Conservation (phyloP, 2,329 filamentous ascomycete genomes). For the Didymosphaeria variabile region DNA sequence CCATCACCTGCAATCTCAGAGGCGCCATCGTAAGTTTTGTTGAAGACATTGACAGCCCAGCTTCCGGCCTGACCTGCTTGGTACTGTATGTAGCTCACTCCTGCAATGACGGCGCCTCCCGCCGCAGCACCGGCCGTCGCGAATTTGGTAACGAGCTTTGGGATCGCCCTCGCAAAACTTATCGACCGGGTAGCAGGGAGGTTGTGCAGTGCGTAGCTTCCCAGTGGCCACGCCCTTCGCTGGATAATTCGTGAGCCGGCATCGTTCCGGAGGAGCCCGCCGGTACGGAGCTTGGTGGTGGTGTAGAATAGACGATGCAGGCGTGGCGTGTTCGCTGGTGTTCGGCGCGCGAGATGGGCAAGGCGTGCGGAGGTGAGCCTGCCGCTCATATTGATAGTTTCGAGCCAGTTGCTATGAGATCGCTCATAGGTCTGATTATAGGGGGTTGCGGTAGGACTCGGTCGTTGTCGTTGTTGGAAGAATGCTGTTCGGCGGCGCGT, state of each 20-base stretch:
- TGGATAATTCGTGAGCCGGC: constrained; percentile 46
- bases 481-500: constrained; percentile 13
- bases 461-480: constrained; percentile 17
- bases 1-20: constrained; percentile 73
- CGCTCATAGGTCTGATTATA: constrained; percentile 26
- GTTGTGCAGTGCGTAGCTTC: constrained; percentile 84
- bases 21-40: constrained; percentile 75
- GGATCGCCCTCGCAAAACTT: constrained; percentile 75
- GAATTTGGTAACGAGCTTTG: constrained; percentile 91
- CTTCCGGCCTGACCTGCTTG: constrained; percentile 87
- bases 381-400: constrained; percentile 66
- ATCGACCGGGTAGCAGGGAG: constrained; percentile 69
- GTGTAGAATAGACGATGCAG: constrained; percentile 46
- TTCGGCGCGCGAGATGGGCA: constrained; percentile 71
- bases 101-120: constrained; percentile 85
- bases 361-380: constrained; percentile 79
- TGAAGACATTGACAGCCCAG: constrained; percentile 79
- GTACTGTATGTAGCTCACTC: constrained; percentile 92
- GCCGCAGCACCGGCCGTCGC: constrained; percentile 88
- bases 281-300: constrained; percentile 44
- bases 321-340: constrained; percentile 67
- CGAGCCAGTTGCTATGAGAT: constrained; percentile 18
- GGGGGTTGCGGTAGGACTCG: neutral
- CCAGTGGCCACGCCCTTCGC: constrained; percentile 77
- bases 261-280: constrained; percentile 50